Conservation (phyloP, 805 yeast species). For the Metahyphopichia silvanorum region DNA sequence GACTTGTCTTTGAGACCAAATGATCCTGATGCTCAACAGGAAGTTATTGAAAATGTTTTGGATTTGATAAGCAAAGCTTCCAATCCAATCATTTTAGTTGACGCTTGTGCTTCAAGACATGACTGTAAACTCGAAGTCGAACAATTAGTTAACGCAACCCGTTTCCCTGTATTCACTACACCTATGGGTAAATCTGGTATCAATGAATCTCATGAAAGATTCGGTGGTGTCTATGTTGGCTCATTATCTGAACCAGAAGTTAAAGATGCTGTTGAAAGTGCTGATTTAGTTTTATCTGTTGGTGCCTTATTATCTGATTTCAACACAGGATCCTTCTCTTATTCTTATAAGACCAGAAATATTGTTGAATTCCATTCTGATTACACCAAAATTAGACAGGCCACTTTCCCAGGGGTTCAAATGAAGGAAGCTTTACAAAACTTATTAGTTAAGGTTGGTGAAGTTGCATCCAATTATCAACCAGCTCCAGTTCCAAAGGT, state of each 20-base stretch:
- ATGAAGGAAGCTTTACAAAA: conserved; percentile 48
- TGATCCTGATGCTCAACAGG: conserved; percentile 35
- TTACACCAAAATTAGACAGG: conserved; percentile 65
- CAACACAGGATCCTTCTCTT: conserved; percentile 86
- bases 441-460: conserved; percentile 10
- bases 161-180: conserved; percentile 80
- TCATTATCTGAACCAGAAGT: conserved; percentile 72
- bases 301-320: conserved; percentile 86
- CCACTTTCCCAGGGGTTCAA: conserved; percentile 69
- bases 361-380: conserved; percentile 79
- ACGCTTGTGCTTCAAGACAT: conserved; percentile 86
- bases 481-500: conserved; percentile 52
- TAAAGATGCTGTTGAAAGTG: conserved; percentile 64
- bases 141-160: conserved; percentile 60
- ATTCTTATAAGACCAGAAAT: conserved; percentile 70
- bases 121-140: conserved; percentile 60
- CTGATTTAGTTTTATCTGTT: conserved; percentile 73
- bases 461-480: conserved; percentile 37
- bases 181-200: conserved; percentile 88
- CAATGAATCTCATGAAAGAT: conserved; percentile 68
- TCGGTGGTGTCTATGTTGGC: conserved; percentile 86
- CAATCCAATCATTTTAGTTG: conserved; percentile 75
- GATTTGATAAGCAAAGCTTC: conserved; percentile 53
- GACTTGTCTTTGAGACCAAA: conserved; percentile 47
- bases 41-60: conserved; percentile 38